Percentiles rank a stretch among this genome's conserved stretches.
These are phyloP conservation scores for Biscogniauxia mediterranea DNA, from an alignment of 2,329 filamentous ascomycete genomes.

Conservation along the genomic window DNA sequence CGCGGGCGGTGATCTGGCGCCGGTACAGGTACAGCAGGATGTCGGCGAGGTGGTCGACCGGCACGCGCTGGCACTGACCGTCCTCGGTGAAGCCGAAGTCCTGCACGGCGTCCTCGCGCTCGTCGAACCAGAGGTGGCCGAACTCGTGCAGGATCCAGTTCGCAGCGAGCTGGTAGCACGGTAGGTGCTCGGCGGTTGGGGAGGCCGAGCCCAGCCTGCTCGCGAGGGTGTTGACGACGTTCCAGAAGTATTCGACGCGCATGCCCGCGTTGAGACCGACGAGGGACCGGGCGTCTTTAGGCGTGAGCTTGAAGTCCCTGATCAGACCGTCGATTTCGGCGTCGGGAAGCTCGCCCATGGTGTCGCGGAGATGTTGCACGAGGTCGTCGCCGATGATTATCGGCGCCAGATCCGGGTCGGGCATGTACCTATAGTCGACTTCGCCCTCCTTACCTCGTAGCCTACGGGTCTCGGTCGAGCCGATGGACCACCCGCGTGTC, in stretches of 20 bases:
- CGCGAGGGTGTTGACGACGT: constrained; percentile 52
- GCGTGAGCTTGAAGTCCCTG: constrained; percentile 62
- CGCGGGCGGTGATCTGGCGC: constrained; percentile 52
- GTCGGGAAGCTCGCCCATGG: constrained; percentile 72
- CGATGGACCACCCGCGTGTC: constrained; percentile 89
- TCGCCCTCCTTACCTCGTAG: constrained; percentile 93
- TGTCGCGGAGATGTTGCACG: constrained; percentile 59
- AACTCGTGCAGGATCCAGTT: constrained; percentile 77
- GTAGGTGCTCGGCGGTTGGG: constrained; percentile 22
- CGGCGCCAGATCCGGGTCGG: constrained; percentile 85
- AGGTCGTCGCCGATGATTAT: constrained; percentile 72
- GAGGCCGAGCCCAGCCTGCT: constrained; percentile 19
- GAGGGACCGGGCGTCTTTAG: constrained; percentile 81
- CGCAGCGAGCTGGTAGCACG: constrained; percentile 47
- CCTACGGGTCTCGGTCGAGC: constrained; percentile 75
- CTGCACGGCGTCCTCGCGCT: constrained; percentile 32
- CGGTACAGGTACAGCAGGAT: constrained; percentile 48
- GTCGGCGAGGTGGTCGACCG: constrained; percentile 47
- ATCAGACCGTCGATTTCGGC: constrained; percentile 63
- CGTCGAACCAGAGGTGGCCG: constrained; percentile 61
- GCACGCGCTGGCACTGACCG: constrained; percentile 47
- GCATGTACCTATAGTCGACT: constrained; percentile 98
- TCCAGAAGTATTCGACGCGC: constrained; percentile 78
- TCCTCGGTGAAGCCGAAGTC: constrained; percentile 40
- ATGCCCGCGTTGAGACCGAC: constrained; percentile 75